Evolutionary conservation across 805 yeast genomes (phyloP).

Genomic region (Teunomyces tritomae): DNA sequence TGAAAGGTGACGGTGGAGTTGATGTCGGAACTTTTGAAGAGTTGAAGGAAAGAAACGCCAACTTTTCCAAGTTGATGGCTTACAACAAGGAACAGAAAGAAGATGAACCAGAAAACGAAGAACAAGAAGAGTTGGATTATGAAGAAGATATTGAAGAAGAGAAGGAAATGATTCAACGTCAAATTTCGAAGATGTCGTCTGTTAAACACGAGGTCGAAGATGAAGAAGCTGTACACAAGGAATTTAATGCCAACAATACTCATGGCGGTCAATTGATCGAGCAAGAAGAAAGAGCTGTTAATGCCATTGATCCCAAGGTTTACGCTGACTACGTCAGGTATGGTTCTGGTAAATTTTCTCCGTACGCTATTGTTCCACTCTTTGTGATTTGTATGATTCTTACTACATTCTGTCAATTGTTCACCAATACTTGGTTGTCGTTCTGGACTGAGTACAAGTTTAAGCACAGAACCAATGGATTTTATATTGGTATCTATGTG

Average conservation of each 20-base stretch:
- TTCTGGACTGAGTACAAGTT: slow-evolving; percentile 72
- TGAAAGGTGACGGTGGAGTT: slow-evolving; percentile 62
- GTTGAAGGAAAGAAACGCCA: slow-evolving; percentile 37
- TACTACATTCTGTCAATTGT: slow-evolving; percentile 51
- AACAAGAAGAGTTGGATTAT: slow-evolving; percentile 9
- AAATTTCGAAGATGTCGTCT: slow-evolving; percentile 8
- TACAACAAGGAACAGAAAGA: slow-evolving; percentile 26
- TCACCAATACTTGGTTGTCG: slow-evolving; percentile 76
- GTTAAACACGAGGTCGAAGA: slow-evolving; percentile 13
- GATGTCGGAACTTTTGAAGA: slow-evolving; percentile 61
- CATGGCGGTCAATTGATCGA: slow-evolving; percentile 11
- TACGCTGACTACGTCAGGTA: slow-evolving; percentile 30
- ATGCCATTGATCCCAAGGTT: slow-evolving; percentile 26
- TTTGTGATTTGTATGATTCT: slow-evolving; percentile 21
- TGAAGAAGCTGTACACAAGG: slow-evolving; percentile 34
- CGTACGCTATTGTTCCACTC: slow-evolving; percentile 20
- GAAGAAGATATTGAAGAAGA: slow-evolving; percentile 6
- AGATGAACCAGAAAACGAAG: slow-evolving; percentile 11
- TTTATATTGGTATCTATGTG: slow-evolving; percentile 74
- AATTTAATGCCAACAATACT: slow-evolving; percentile 25
- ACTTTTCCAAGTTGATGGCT: slow-evolving; percentile 39
- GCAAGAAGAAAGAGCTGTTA: slow-evolving; percentile 20
- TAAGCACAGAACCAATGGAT: slow-evolving; percentile 41
- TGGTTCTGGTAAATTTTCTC: slow-evolving; percentile 27
- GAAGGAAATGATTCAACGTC: slow-evolving; percentile 10